phyloP scores from a whole-genome alignment of 345 rosid species.

The Microcos paniculata region DNA sequence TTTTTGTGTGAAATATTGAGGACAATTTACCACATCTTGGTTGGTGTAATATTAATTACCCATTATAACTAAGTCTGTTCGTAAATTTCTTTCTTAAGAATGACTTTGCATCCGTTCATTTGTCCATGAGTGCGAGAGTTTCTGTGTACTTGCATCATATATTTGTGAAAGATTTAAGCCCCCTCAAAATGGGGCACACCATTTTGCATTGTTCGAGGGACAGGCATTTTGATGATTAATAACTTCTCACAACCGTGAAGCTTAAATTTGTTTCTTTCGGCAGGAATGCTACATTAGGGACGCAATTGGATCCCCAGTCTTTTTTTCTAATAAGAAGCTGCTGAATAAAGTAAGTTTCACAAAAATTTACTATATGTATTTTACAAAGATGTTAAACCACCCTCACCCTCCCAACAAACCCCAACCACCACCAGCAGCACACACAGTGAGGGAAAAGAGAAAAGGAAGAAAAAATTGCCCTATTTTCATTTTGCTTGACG shows the following conservation, averaged over 20 bases:
- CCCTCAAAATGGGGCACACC: neutral
- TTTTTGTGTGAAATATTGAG: neutral
- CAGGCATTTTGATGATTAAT: neutral
- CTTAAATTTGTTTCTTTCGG: constrained; percentile 17
- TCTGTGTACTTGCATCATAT: neutral
- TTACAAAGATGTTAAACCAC: too few relatives aligned
- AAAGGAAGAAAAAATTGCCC: too few relatives aligned
- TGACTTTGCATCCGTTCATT: neutral
- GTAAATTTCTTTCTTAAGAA: neutral
- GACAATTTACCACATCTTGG: too few relatives aligned
- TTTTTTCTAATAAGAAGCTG: constrained; percentile 38
- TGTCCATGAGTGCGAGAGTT: neutral
- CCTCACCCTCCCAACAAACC: too few relatives aligned
- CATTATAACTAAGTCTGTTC: neutral
- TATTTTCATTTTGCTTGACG: too few relatives aligned
- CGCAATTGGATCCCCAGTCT: constrained; percentile 84
- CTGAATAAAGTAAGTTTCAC: too few relatives aligned
- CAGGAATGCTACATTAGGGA: constrained; percentile 79
- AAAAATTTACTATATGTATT: too few relatives aligned
- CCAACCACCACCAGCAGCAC: too few relatives aligned
- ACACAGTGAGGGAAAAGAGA: too few relatives aligned
- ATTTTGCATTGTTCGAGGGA: neutral
- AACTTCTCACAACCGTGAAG: neutral
- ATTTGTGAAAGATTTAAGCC: neutral
- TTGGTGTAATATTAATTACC: neutral